Percentiles rank a stretch among this genome's conserved stretches.
Evolutionary conservation across 768 basidiomycete species (phyloP).

Genomic region (Phaeotremella skinneri): DNA sequence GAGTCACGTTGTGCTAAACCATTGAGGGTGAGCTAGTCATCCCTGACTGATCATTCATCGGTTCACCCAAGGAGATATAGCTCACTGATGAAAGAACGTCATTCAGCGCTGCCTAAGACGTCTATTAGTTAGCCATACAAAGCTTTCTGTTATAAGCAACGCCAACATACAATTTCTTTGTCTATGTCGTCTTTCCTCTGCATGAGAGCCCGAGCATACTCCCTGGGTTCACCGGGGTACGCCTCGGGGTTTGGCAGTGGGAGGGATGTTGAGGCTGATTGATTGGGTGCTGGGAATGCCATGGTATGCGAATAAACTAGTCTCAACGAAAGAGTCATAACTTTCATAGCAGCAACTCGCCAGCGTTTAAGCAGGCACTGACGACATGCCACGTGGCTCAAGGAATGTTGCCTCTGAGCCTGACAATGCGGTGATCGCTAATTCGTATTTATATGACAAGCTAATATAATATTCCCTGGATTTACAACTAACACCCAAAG

Average conservation of each 20-base stretch:
- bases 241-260: constrained; percentile 42
- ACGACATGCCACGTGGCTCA: too few species aligned
- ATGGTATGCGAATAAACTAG: too few species aligned
- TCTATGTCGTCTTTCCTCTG: constrained; percentile 70
- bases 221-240: constrained; percentile 39
- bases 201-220: constrained; percentile 63
- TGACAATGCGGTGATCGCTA: too few species aligned
- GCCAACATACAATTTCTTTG: constrained; percentile 59
- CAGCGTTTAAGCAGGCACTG: too few species aligned
- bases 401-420: too few species aligned
- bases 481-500: too few species aligned
- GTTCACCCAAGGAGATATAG: neutral
- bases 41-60: neutral
- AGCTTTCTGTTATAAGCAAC: neutral
- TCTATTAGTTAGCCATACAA: constrained; percentile 21
- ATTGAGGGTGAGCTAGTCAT: neutral
- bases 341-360: too few species aligned
- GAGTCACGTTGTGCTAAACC: constrained; percentile 29
- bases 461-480: too few species aligned
- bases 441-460: too few species aligned
- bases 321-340: too few species aligned
- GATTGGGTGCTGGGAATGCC: constrained; percentile 8
- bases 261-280: constrained; percentile 17
- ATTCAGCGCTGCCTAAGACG: constrained; percentile 31
- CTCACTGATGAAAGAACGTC: constrained; percentile 39